Base-by-base conservation (phyloP, 768 basidiomycete genomes). In the Lentinula raphanica region DNA sequence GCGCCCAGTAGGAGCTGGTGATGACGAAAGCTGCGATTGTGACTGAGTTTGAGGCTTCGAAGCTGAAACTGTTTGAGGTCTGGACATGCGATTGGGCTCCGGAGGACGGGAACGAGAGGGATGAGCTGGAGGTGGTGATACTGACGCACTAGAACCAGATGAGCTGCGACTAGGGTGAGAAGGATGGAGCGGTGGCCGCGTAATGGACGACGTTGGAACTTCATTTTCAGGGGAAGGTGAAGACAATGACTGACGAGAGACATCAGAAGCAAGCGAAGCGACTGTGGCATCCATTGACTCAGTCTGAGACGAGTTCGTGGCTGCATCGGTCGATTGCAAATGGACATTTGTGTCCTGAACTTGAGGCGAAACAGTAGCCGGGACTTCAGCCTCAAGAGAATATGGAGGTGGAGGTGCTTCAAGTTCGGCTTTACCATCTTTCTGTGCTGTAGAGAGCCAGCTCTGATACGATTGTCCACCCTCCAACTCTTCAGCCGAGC, bases 361-460 rank as follows among this genome's bases (percentile, higher is more conserved):
- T 21, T 42, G 48, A n/a, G 57, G 32, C 19, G 48, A 19, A 11
- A 27, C 28, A 27, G 58, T 8, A 35, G 36, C 28, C 2, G 56
- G 28, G 17, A 56, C 42, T 0, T 75, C 76, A n/a, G 65, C 83
- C 58, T 86, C 79, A 21, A 85, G 72, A 15, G 81, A 77, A 64
- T 91, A 90, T 19, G 88, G 87, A 9, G 87, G 87, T 1, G 90
- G 88, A 0, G 88, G 86, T 2, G 69, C 70, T 9, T 84, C n/a
- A n/a, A n/a, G n/a, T n/a, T n/a, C 85, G 25, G 82, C 80, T 49
- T 69, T 69, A 28, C 72, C 72, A 15, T 73, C 73, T 60, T 76
- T 77, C 66, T 79, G 79, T 5, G n/a, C n/a, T n/a, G 62, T 58
- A 15, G 68, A 61, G 58, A 80, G 66, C 84, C 83, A 86, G 54